These are phyloP conservation scores for Arbutus unedo DNA, from an alignment of 148 eudicot genomes.

Conservation along the genomic window DNA sequence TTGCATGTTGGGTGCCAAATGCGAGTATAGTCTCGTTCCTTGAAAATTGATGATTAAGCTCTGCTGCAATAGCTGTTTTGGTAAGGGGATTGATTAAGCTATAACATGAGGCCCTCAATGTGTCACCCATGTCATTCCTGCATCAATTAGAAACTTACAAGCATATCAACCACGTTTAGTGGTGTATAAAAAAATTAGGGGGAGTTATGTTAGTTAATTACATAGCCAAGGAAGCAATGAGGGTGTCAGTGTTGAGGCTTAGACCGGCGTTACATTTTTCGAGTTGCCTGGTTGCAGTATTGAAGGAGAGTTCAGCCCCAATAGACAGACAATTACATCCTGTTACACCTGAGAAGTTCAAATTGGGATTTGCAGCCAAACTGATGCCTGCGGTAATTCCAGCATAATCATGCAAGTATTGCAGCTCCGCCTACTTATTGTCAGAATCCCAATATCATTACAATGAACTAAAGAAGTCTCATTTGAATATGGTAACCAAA, in stretches of 20 bases:
- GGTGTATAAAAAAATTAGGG: neutral
- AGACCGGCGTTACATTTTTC: constrained; percentile 23
- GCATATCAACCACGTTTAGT: neutral
- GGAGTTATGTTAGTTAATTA: neutral
- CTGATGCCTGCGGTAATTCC: constrained; percentile 15
- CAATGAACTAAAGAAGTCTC: neutral
- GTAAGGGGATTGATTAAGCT: constrained; percentile 8
- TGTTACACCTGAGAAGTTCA: constrained; percentile 48
- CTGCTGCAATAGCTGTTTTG: constrained; percentile 20
- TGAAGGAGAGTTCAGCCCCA: constrained; percentile 18
- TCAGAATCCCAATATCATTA: neutral
- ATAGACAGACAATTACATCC: constrained; percentile 13
- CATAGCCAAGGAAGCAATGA: constrained; percentile 24
- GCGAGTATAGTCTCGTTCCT: constrained; percentile 13
- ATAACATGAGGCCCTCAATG: constrained; percentile 13
- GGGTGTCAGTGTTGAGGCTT: constrained; percentile 11
- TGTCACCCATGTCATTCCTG: constrained; percentile 18
- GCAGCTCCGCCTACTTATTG: constrained; percentile 23
- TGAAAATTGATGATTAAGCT: constrained; percentile 15
- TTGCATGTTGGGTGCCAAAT: constrained; percentile 16
- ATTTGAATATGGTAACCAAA: neutral
- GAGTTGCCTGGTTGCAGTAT: neutral
- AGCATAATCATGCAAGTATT: constrained; percentile 18
- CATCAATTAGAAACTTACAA: neutral
- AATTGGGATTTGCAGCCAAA: constrained; percentile 15